A percentile compares a stretch with the other conserved stretches of the same genome.
phyloP scores from a whole-genome alignment of 495 filamentous ascomycete genomes.

The Neurospora cerealis region DNA sequence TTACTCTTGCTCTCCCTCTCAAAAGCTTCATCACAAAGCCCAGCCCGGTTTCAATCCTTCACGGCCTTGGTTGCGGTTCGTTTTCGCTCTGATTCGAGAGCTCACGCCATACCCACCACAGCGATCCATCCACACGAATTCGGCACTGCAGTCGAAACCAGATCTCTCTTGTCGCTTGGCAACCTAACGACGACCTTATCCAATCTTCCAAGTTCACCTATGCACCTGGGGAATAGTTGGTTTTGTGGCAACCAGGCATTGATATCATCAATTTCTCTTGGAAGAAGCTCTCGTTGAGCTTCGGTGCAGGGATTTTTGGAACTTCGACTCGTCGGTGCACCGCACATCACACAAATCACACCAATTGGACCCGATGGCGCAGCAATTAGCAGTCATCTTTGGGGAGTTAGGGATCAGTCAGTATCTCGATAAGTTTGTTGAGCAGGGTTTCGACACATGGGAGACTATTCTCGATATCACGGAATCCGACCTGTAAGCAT shows the following conservation, averaged over 20 bases:
- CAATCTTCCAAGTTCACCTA: background rate
- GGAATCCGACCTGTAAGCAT: constrained; percentile 62
- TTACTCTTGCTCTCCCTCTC: background rate
- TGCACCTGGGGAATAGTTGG: background rate
- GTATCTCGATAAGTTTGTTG: constrained; percentile 58
- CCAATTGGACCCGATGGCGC: constrained; percentile 21
- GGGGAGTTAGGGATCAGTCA: constrained; percentile 63
- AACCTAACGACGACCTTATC: background rate
- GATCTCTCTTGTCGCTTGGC: background rate
- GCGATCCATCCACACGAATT: background rate
- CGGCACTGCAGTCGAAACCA: background rate
- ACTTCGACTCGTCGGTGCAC: constrained; percentile 2
- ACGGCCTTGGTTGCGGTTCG: background rate
- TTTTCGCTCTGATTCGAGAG: constrained; percentile 16
- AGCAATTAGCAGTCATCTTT: constrained; percentile 46
- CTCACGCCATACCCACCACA: constrained; percentile 5
- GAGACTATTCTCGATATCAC: constrained; percentile 71
- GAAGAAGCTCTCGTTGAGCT: background rate
- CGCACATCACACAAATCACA: constrained; percentile 1
- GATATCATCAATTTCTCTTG: background rate
- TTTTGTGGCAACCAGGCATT: background rate
- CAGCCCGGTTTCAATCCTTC: background rate
- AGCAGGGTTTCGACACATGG: constrained; percentile 75
- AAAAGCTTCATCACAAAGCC: background rate
- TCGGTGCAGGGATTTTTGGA: background rate